phyloP scores from a whole-genome alignment of 108 stramenopile genomes.

The Skeletonema costatum region DNA sequence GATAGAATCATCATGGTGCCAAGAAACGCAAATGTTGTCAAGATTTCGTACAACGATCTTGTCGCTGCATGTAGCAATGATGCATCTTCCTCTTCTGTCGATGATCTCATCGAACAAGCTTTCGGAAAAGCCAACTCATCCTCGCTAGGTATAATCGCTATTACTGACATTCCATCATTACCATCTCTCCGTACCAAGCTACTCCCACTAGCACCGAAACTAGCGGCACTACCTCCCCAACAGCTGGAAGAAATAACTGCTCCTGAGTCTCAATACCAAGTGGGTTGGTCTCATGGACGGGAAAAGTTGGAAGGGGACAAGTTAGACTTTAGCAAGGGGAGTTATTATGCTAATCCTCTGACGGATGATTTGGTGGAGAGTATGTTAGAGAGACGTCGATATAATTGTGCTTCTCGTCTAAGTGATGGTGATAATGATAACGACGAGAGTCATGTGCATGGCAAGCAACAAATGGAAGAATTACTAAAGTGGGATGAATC shows the following conservation, averaged over 20 bases:
- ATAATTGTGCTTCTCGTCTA: not conserved
- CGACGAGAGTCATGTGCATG: not conserved
- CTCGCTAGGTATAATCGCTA: constrained; percentile 73
- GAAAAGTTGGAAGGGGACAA: constrained; percentile 83
- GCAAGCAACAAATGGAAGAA: not conserved
- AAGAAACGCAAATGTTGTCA: constrained; percentile 28
- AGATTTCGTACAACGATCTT: constrained; percentile 58
- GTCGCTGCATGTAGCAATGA: constrained; percentile 17
- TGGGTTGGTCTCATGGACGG: constrained; percentile 95
- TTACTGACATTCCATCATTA: constrained; percentile 60
- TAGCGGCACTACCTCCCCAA: constrained; percentile 55
- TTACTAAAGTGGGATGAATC: constrained; percentile 42
- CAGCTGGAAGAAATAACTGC: constrained; percentile 60
- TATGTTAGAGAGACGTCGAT: constrained; percentile 35
- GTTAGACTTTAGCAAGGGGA: constrained; percentile 88
- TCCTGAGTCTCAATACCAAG: constrained; percentile 67
- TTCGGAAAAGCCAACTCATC: constrained; percentile 48
- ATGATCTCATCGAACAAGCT: constrained; percentile 45
- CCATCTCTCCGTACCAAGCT: constrained; percentile 41
- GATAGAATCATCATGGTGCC: not conserved
- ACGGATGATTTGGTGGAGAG: constrained; percentile 56
- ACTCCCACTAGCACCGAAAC: constrained; percentile 60
- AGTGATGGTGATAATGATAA: not conserved
- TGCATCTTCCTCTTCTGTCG: not conserved
- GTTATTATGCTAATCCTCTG: constrained; percentile 94